Evolutionary conservation across 2,329 filamentous ascomycete genomes (phyloP).

Genomic region (Thelonectria discophora): DNA sequence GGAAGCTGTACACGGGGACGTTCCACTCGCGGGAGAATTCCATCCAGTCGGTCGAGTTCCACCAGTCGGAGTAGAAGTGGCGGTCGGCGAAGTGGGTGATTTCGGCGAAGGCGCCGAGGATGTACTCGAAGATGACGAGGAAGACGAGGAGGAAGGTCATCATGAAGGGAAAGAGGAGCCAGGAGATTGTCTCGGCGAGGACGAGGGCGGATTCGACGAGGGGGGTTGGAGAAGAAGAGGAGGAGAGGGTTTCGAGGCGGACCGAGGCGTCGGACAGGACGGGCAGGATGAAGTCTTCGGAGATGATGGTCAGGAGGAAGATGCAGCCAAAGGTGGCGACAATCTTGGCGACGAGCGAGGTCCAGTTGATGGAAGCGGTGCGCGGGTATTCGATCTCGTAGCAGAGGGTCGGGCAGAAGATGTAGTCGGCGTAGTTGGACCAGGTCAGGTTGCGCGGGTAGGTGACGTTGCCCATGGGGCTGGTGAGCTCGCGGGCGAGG

Average conservation of each 20-base stretch:
- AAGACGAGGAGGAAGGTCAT: constrained; percentile 94
- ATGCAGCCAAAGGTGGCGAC: constrained; percentile 95
- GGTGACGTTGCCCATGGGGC: constrained; percentile 86
- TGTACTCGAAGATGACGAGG: constrained; percentile 97
- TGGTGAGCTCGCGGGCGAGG: constrained; percentile 89
- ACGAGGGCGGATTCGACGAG: constrained; percentile 77
- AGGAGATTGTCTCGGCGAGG: constrained; percentile 87
- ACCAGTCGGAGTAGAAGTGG: constrained; percentile 87
- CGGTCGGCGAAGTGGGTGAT: constrained; percentile 93
- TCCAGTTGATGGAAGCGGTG: constrained; percentile 77
- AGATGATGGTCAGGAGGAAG: constrained; percentile 89
- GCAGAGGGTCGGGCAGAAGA: constrained; percentile 93
- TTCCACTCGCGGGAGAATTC: constrained; percentile 98
- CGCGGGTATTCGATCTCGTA: constrained; percentile 98
- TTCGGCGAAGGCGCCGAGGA: constrained; percentile 93
- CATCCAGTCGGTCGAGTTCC: constrained; percentile 87
- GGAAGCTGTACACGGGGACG: constrained; percentile 95
- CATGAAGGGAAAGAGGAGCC: constrained; percentile 97
- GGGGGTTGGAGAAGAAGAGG: constrained; percentile 43
- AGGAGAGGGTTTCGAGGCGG: constrained; percentile 56
- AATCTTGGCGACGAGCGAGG: constrained; percentile 83
- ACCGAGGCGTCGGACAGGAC: constrained; percentile 77
- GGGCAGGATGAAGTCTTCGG: constrained; percentile 94
- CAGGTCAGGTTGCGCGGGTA: constrained; percentile 90
- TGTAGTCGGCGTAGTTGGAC: constrained; percentile 83